Conservation (phyloP, 768 basidiomycete species). For the Paxillus involutus region DNA sequence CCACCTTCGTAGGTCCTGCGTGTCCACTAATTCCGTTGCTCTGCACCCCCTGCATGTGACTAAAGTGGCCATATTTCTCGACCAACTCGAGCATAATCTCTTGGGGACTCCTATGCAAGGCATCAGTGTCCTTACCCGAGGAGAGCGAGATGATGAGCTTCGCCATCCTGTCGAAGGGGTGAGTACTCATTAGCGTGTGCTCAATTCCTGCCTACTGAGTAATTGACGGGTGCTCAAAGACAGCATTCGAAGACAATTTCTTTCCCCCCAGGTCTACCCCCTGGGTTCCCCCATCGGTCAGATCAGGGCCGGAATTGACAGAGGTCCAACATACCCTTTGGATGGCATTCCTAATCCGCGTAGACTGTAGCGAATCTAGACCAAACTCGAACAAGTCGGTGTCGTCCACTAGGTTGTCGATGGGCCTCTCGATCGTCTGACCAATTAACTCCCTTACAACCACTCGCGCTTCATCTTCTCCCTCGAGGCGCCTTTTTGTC, state of each 20-base stretch:
- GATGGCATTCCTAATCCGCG: slow-evolving; percentile 47
- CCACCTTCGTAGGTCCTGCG: slow-evolving; percentile 13
- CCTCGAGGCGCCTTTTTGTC: slow-evolving; percentile 11
- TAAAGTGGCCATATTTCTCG: slow-evolving; percentile 37
- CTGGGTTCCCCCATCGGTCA: neutral
- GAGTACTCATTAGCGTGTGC: neutral
- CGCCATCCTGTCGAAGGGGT: slow-evolving; percentile 32
- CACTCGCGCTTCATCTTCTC: slow-evolving; percentile 10
- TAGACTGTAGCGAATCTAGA: slow-evolving; percentile 53
- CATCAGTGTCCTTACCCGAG: slow-evolving; percentile 26
- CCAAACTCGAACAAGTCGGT: slow-evolving; percentile 49
- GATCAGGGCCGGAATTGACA: slow-evolving; percentile 3
- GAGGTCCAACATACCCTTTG: slow-evolving; percentile 35
- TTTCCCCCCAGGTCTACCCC: slow-evolving; percentile 21
- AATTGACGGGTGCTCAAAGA: slow-evolving; percentile 51
- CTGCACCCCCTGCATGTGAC: neutral
- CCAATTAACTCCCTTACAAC: slow-evolving; percentile 15
- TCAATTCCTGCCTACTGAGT: slow-evolving; percentile 27
- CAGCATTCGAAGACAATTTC: slow-evolving; percentile 30
- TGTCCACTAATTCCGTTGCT: slow-evolving; percentile 11
- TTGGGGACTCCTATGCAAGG: slow-evolving; percentile 26
- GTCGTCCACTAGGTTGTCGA: slow-evolving; percentile 20
- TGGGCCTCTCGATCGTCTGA: slow-evolving; percentile 20
- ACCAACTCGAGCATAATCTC: slow-evolving; percentile 47
- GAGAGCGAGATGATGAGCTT: slow-evolving; percentile 37